phyloP scores from a whole-genome alignment of 352 stramenopile species.

The Globisporangium spinosum region DNA sequence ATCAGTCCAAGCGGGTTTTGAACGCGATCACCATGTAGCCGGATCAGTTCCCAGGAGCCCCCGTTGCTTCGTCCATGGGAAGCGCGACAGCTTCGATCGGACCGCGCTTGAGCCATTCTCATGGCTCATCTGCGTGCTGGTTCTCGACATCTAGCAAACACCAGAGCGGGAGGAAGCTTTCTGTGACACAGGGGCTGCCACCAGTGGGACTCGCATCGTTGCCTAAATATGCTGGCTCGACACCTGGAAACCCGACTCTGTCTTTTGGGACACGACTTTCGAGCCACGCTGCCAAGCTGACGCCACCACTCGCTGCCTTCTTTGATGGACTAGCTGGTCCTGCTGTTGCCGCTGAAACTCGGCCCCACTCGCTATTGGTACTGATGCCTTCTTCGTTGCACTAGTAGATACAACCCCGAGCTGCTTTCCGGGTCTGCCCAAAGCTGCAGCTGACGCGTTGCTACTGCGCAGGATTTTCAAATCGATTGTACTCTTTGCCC shows the following conservation, averaged over 20 bases:
- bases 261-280: conserved; percentile 42
- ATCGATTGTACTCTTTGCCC: background rate
- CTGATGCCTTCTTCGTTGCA: background rate
- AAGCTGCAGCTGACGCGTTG: background rate
- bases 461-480: conserved; percentile 9
- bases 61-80: conserved; percentile 51
- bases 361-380: background rate
- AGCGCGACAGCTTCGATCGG: conserved; percentile 65
- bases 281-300: conserved; percentile 41
- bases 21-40: conserved; percentile 71
- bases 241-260: conserved; percentile 39
- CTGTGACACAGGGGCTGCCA: conserved; percentile 26
- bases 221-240: conserved; percentile 9
- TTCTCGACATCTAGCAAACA: conserved; percentile 63
- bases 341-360: background rate
- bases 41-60: conserved; percentile 64
- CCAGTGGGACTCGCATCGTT: background rate
- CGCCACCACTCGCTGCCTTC: conserved; percentile 15
- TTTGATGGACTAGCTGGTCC: conserved; percentile 12
- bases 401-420: background rate
- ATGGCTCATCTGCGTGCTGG: conserved; percentile 11
- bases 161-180: conserved; percentile 66
- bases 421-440: conserved; percentile 4
- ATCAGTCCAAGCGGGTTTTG: conserved; percentile 39
- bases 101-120: conserved; percentile 25